Percentiles rank a stretch among this genome's conserved stretches.
Conservation (phyloP, 495 filamentous ascomycete genomes). For the Durotheca rogersii region DNA sequence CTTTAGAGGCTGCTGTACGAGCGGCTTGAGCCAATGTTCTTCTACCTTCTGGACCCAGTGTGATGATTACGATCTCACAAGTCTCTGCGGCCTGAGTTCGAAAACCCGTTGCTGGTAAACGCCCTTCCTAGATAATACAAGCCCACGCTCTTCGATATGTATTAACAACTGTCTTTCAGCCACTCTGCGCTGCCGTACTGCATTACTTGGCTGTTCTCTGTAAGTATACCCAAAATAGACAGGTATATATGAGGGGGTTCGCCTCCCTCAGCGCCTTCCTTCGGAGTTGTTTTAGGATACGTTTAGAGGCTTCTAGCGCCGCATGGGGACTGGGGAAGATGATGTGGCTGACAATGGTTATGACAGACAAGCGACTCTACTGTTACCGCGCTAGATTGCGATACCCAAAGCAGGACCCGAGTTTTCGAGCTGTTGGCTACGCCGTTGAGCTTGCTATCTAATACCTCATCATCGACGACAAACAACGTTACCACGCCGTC, state of each 20-base stretch:
- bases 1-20: conserved; percentile 22
- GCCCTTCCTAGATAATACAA: neutral
- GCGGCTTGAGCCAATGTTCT: conserved; percentile 18
- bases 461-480: conserved; percentile 3
- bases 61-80: conserved; percentile 22
- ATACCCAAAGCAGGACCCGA: conserved; percentile 14
- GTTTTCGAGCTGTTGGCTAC: conserved; percentile 20
- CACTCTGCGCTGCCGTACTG: conserved; percentile 18
- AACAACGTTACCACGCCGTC: neutral
- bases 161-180: conserved; percentile 5
- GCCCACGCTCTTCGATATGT: neutral
- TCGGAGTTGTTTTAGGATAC: neutral
- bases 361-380: conserved; percentile 22
- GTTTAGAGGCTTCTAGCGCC: neutral
- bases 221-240: conserved; percentile 4
- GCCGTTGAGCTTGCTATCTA: conserved; percentile 18
- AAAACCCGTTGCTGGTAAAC: conserved; percentile 28
- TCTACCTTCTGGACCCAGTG: conserved; percentile 24
- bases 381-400: conserved; percentile 20
- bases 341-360: conserved; percentile 4
- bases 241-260: too few relatives aligned
- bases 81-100: conserved; percentile 5
- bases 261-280: neutral
- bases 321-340: neutral
- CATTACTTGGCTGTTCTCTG: conserved; percentile 25